These are phyloP conservation scores for Aspergillus hiratsukae DNA, from an alignment of 2,329 filamentous ascomycete genomes.

Conservation along the genomic window DNA sequence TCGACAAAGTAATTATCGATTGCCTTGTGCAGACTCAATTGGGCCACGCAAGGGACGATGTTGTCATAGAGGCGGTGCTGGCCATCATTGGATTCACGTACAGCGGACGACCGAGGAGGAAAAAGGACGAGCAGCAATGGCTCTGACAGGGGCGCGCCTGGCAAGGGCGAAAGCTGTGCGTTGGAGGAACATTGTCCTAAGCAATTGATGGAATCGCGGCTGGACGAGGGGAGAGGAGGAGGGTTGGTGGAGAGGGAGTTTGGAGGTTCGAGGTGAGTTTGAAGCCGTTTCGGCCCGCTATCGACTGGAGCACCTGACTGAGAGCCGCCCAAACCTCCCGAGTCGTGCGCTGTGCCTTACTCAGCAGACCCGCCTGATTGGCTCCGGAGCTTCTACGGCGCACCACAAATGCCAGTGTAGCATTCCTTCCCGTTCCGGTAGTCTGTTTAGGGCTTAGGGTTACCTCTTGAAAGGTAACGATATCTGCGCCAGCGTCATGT, in stretches of 20 bases:
- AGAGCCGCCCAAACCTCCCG: not conserved
- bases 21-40: constrained; percentile 18
- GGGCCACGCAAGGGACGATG: constrained; percentile 8
- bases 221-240: constrained; percentile 21
- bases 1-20: not conserved
- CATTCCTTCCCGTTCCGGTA: constrained; percentile 13
- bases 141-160: constrained; percentile 41
- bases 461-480: no score
- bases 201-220: constrained; percentile 17
- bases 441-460: constrained; percentile 17
- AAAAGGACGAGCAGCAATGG: constrained; percentile 42
- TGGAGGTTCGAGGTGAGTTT: constrained; percentile 36
- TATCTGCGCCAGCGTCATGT: not conserved
- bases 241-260: constrained; percentile 27
- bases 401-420: constrained; percentile 8
- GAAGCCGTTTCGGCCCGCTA: constrained; percentile 36
- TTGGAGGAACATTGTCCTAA: constrained; percentile 45
- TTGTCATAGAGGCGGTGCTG: constrained; percentile 5
- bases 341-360: constrained; percentile 14
- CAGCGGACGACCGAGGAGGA: constrained; percentile 42
- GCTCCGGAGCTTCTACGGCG: constrained; percentile 16
- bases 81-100: constrained; percentile 35
- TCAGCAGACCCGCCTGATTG: constrained; percentile 23
- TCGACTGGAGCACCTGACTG: constrained; percentile 6
- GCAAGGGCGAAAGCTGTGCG: constrained; percentile 44